Evolutionary conservation across 495 filamentous ascomycete species (phyloP), one percentile per base, ranked within the genome.

Genomic region (Hyphodiscus hymeniophilus): DNA sequence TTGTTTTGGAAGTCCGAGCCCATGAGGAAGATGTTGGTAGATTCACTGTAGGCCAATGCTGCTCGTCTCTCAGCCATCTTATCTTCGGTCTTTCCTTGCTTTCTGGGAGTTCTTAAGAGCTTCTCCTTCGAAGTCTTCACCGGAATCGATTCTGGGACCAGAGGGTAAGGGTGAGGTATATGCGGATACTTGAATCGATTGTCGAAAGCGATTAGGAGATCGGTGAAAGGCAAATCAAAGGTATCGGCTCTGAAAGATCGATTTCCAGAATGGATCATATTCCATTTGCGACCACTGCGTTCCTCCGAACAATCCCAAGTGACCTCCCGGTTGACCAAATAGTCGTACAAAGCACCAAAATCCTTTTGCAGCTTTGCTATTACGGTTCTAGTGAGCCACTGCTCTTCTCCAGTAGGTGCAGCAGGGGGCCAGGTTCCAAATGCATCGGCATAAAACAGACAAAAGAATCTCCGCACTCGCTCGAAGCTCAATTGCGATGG

Each of bases 331-430:
- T 85, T 80, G 28, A 87, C 81, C 3, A 87, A 67, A 52, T 84
- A 87, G 58, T 86, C 81, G 48, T 85, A 87, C 13, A 87, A 67
- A 3, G 79, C 72, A 13, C 76, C 73, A 46, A 86, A 85, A 54
- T 87, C 83, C 30, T 68, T 70, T 51, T 82, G 77, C n/a, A 87
- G 62, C 21, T 65, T 61, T 21, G 71, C 65, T 1, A 74, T 74
- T 16, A 83, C 60, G 23, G 67, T 69, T 20, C 82, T 64, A 11
- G 77, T 82, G 24, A 87, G 66, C 76, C 81, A 84, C 33, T 66
- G 71, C 13, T 64, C 65, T 30, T 72, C 71, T 40, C 50, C 56
- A 2, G 58, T 52, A 21, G 60, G 34, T 47, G 63, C 55, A 0
- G 79, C 73, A 15, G 82, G 76, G 11, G 58, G 54, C 82, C 81